Evolutionary conservation across 345 rosid genomes (phyloP), one percentile per base, ranked within the genome.

Genomic region (Bruguiera gymnorhiza): DNA sequence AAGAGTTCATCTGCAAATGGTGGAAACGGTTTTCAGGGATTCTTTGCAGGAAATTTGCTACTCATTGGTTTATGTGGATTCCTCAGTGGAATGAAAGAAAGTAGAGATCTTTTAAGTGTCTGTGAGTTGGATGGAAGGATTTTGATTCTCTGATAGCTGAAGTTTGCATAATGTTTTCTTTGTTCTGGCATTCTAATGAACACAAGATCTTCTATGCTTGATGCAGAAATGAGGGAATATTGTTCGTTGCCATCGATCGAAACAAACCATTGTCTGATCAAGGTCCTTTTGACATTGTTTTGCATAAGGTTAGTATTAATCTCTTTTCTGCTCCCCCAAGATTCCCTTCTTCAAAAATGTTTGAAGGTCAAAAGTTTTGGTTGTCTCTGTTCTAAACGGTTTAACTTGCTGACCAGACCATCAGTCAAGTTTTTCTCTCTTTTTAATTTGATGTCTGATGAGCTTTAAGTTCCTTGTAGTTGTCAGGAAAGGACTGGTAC

Each of bases 231-330:
- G 91, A 89, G 73, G 97, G 96, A 74, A 89, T 94, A 75, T 60
- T 67, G 63, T 89, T 91, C 67, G 85, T 86, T 62, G 88, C 98
- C 68, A 86, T 94, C 53, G 97, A 91, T 84, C 73, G 50, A 73
- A 76, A 73, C 66, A 79, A 79, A 66, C 88, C 95, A 16, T 81
- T 94, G 54, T 75, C 88, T 63, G 97, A 89, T 75, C 97, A 94
- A 84, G 98, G 96, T 11, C 98, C 98, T 67, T 94, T 94, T 78
- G 95, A 94, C 74, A 83, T 91, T 51, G 83, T 94, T 53, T 76
- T 94, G 82, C 98, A 94, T 71, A 94, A 94, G 97, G 98, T 93
- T 72, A 71, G 86, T 79, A 32, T 19, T 63, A 32, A 43, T 62
- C 50, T 62, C 34, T 37, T 78, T 26, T 8, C 24, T 48, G 36